Base-by-base conservation (phyloP, 2,329 filamentous ascomycete genomes). In the Trichophaea hybrida region DNA sequence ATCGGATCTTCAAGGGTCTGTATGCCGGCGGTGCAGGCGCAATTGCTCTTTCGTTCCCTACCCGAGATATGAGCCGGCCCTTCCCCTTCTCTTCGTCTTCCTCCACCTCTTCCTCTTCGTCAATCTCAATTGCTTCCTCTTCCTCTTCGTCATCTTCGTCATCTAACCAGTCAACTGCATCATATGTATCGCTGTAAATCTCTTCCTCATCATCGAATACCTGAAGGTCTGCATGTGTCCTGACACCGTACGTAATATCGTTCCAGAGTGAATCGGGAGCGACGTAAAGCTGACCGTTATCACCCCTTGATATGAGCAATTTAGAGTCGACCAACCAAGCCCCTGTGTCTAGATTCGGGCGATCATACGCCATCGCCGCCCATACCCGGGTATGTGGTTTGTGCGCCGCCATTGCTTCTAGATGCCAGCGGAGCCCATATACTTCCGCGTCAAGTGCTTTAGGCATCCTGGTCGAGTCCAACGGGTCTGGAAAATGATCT, bases 31-130 rank as follows among this genome's bases (percentile, higher is more conserved):
- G 46, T 12, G 46, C 46, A 12, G 46, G 46, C 46, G 31, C 46
- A 50, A 50, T 50, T 17, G 12, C 17, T 12, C 46, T 17, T 12
- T 50, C 46, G 17, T 17, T 17, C 17, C 46, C n/a, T 12, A 17
- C 46, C 10, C n/a, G 46, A 12, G 46, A 13, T 13, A 15, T 50
- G 46, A 12, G 46, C 12, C 46, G 46, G 46, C 46, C 12, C 8
- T 12, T 31, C n/a, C 10, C 17, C 17, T 10, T 17, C 46, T 50
- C 8, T 65, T 61, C 5, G 46, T 34, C 32, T 70, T 64, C 13
- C 56, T 55, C 43, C 66, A 67, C 5, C 61, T 59, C 13, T 59
- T 65, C 24, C 66, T 58, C 10, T 65, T 62, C 6, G 44, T 55
- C 31, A 7, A 10, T 13, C n/a, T 44, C 7, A 17, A 13, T 13